Evolutionary conservation across 306 rosid genomes (phyloP), one percentile per base, ranked within the genome.

Genomic region (Vigna radiata): DNA sequence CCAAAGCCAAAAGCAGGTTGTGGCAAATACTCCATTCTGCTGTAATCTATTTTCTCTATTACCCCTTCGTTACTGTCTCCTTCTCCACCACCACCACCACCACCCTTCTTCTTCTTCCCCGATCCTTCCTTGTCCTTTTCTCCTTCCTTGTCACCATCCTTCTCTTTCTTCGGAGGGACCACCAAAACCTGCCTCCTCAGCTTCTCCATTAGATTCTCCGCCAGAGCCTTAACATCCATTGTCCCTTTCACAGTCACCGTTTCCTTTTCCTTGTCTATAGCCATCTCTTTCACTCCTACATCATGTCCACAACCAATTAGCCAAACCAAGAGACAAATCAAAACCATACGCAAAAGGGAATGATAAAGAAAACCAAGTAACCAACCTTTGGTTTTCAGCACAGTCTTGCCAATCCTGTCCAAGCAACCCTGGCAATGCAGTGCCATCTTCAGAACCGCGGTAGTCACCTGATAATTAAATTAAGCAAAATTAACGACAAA

Each of bases 391-490:
- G 90, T 92, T 82, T 82, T 90, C n/a, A 11, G 19, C 29, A 93
- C 85, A 0, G 43, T 68, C 75, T 9, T 92, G 53, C 68, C 52
- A 81, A 95, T 92, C 87, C 66, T 92, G 55, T 72, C 78, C 5
- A 83, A 6, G 65, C 97, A 95, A 1, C 99, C 99, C 72, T 92
- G 90, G 75, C 99, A 92, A 77, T 95, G 98, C 5, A 91, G 73
- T 3, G 70, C 69, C 83, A 95, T 77, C 87, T 92, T 92, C 72
- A 92, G 79, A 36, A 91, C 94, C 61, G 77, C 92, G 77, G 96
- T 90, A n/a, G 91, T 79, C 74, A 85, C 75, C 98, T 93, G 41
- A 0, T 59, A 23, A 63, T 65, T 10, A 25, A 18, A 52, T 73
- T 46, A 59, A 64, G 31, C 37, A 19, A 4, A 60, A 49, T 2